Conservation (phyloP, 306 rosid genomes). For the Cucurbita moschata region DNA sequence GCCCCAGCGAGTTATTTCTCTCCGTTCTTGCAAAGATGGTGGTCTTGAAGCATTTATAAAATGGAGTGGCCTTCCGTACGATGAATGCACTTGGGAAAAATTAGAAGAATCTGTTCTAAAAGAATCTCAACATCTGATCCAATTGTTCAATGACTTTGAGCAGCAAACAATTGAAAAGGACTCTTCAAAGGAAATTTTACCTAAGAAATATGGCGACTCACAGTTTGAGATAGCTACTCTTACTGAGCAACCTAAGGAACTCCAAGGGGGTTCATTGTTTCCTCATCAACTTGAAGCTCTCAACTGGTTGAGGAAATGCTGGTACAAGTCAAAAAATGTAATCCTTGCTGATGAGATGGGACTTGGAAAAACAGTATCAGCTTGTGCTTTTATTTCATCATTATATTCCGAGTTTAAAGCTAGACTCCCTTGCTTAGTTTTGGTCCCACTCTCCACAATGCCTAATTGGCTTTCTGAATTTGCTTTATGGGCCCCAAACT, state of each 20-base stretch:
- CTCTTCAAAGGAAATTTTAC: constrained; percentile 33
- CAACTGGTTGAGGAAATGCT: constrained; percentile 97
- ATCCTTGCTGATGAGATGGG: constrained; percentile 99
- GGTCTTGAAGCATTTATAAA: constrained; percentile 61
- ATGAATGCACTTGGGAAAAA: constrained; percentile 96
- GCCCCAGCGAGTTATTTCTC: constrained; percentile 85
- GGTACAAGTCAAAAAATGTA: constrained; percentile 89
- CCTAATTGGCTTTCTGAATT: constrained; percentile 98
- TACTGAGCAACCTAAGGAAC: constrained; percentile 80
- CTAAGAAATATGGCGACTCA: constrained; percentile 32
- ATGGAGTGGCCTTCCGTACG: constrained; percentile 88
- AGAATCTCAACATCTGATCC: constrained; percentile 43
- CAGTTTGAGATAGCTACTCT: constrained; percentile 55
- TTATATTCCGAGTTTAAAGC: constrained; percentile 83
- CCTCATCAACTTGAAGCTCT: constrained; percentile 99
- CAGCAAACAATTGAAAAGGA: constrained; percentile 51
- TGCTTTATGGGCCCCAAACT: constrained; percentile 79
- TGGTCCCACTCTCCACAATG: constrained; percentile 98
- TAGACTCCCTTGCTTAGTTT: constrained; percentile 83
- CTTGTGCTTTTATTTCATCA: constrained; percentile 81
- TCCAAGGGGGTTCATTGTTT: constrained; percentile 87
- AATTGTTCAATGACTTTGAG: constrained; percentile 48
- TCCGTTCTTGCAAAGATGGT: constrained; percentile 40
- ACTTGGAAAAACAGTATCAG: constrained; percentile 94
- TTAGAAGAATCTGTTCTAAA: constrained; percentile 65